Evolutionary conservation across 371 early-diverging fungal genomes (phyloP).

Genomic region (Syncephalastrum contaminatum): DNA sequence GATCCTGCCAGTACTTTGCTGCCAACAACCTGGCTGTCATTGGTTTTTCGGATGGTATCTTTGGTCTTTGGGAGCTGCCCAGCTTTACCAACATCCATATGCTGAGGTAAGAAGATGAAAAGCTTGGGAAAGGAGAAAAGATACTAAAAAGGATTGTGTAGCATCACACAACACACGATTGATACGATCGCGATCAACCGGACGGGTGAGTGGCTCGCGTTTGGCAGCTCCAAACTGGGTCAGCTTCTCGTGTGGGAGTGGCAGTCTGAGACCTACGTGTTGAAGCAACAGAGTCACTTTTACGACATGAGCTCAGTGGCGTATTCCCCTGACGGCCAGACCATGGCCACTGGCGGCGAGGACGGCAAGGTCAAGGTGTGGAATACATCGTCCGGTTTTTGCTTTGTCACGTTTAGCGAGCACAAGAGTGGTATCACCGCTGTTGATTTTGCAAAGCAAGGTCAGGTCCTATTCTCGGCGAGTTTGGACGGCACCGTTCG

Average conservation of each 20-base stretch:
- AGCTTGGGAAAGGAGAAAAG: background rate
- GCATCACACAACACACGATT: constrained; percentile 93
- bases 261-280: constrained; percentile 96
- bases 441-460: constrained; percentile 89
- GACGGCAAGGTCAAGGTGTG: constrained; percentile 98
- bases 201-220: constrained; percentile 97
- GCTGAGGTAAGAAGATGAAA: constrained; percentile 57
- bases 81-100: constrained; percentile 85
- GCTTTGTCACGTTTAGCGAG: constrained; percentile 96
- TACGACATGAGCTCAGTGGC: constrained; percentile 89
- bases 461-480: constrained; percentile 91
- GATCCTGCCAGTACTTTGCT: constrained; percentile 79
- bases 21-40: constrained; percentile 78
- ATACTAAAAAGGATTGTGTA: constrained; percentile 21
- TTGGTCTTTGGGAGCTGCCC: constrained; percentile 97
- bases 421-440: constrained; percentile 84
- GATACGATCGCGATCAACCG: constrained; percentile 85
- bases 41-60: constrained; percentile 91
- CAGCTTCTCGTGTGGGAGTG: constrained; percentile 99
- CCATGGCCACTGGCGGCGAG: constrained; percentile 93
- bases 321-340: constrained; percentile 94
- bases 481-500: constrained; percentile 97
- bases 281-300: constrained; percentile 98
- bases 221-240: constrained; percentile 88
- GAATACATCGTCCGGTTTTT: constrained; percentile 94